Evolutionary conservation across 352 stramenopile species (phyloP).

Genomic region (Phytophthora sansomeana): DNA sequence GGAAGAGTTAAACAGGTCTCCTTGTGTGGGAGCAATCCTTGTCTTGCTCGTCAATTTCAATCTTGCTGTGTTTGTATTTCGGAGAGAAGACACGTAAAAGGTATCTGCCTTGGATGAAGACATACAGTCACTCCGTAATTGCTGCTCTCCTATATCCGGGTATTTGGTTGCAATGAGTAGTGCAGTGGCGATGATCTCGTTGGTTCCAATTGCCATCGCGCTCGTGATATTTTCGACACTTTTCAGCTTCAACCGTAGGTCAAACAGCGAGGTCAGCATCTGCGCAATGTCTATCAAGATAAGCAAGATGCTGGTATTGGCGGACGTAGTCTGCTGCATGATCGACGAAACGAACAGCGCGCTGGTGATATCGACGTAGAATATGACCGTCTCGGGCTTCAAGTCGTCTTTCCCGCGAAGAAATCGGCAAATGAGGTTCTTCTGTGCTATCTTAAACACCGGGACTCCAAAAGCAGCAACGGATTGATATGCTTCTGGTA

Average conservation of each 20-base stretch:
- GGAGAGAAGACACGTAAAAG: slow-evolving; percentile 8
- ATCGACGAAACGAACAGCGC: slow-evolving; percentile 49
- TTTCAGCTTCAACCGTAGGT: slow-evolving; percentile 28
- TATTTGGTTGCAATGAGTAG: slow-evolving; percentile 10
- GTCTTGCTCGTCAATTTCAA: neutral
- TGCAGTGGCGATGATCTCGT: neutral
- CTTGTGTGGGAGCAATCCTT: slow-evolving; percentile 3
- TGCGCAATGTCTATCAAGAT: slow-evolving; percentile 43
- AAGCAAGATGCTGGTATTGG: slow-evolving; percentile 34
- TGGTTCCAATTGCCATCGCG: slow-evolving; percentile 21
- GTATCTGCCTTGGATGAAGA: slow-evolving; percentile 13
- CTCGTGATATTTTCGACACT: slow-evolving; percentile 10
- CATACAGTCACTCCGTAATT: neutral
- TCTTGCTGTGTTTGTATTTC: neutral
- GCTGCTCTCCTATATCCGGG: slow-evolving; percentile 11
- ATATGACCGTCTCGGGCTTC: slow-evolving; percentile 50
- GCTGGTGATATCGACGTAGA: slow-evolving; percentile 60
- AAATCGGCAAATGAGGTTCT: slow-evolving; percentile 22
- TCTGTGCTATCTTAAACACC: slow-evolving; percentile 20
- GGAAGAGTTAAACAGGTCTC: neutral
- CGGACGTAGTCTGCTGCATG: slow-evolving; percentile 43
- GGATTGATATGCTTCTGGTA: slow-evolving; percentile 12
- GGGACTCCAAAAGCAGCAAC: slow-evolving; percentile 7
- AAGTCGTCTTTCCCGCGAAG: slow-evolving; percentile 30
- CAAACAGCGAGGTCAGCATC: slow-evolving; percentile 34